These are phyloP conservation scores for Actinomortierella ambigua DNA, from an alignment of 371 early-diverging fungal species.

Conservation along the genomic window DNA sequence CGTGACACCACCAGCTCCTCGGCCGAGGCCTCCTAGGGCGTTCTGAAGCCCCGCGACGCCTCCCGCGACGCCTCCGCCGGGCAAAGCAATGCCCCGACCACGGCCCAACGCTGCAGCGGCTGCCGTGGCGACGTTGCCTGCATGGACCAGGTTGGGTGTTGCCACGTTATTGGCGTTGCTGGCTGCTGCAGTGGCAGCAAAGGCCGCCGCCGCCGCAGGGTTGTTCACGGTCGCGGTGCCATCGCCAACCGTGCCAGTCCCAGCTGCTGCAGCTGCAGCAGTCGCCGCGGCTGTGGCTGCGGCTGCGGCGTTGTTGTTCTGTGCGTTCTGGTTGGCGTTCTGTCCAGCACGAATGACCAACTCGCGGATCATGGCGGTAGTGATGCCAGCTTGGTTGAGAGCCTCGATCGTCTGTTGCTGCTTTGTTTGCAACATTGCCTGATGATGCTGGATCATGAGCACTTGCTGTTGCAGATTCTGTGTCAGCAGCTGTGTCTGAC, in stretches of 20 bases:
- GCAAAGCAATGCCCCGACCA: slow-evolving; percentile 10
- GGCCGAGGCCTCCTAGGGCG: no score
- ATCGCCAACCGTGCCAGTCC: neutral
- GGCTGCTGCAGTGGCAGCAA: neutral
- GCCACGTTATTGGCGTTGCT: slow-evolving; percentile 14
- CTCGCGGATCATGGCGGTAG: slow-evolving; percentile 37
- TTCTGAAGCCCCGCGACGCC: slow-evolving; percentile 8
- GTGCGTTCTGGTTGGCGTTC: slow-evolving; percentile 13
- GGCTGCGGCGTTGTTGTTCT: slow-evolving; percentile 4
- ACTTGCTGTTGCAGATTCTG: slow-evolving; percentile 17
- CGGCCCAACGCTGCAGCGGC: slow-evolving; percentile 20
- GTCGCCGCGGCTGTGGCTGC: neutral
- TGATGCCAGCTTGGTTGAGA: slow-evolving; percentile 23
- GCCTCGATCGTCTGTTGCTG: slow-evolving; percentile 19
- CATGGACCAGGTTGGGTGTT: slow-evolving; percentile 11
- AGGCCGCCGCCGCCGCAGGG: neutral
- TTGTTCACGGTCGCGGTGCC: slow-evolving; percentile 19
- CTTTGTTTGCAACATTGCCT: slow-evolving; percentile 9
- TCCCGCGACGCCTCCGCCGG: slow-evolving; percentile 5
- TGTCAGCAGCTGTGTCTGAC: slow-evolving; percentile 17
- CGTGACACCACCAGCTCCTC: slow-evolving; percentile 11
- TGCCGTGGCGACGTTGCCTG: neutral
- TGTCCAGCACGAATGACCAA: slow-evolving; percentile 22
- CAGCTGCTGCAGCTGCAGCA: slow-evolving; percentile 6
- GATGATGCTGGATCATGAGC: slow-evolving; percentile 28